Base-by-base conservation (phyloP, 495 filamentous ascomycete species). In the Lasiosphaeriaceae sp. region DNA sequence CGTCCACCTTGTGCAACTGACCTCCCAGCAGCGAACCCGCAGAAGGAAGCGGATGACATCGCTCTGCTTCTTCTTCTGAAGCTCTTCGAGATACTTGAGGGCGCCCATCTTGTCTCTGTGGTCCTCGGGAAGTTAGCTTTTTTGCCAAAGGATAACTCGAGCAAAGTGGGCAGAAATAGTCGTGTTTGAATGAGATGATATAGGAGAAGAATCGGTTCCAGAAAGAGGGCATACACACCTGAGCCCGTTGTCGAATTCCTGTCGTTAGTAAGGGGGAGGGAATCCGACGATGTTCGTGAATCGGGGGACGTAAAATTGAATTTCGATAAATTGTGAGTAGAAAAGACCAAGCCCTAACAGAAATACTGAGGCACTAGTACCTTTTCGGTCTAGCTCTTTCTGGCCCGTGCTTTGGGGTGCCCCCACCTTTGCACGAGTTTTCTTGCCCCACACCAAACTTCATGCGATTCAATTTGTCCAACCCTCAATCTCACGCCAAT, bases 31-130 rank as follows among this genome's bases (percentile, higher is more conserved):
- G 81, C 94, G 92, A 73, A 98, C 95, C 75, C 94, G 92, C 74
- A 96, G 90, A 79, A 98, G 86, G 86, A 98, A 98, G 82, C 92
- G 93, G 79, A 97, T 87, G 65, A 97, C 88, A 79, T 98, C 94
- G 72, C 90, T 95, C 84, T 98, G 94, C 90, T 98, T 98, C 89
- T 96, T 96, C 90, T 97, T 97, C 74, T 95, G 90, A 76, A 98
- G 87, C 85, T 98, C 94, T 84, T 97, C 94, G 79, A 97, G 89
- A 82, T 97, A 97, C 81, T 97, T 97, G 77, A 94, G 87, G 79
- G 90, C 90, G 82, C 90, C 90, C 90, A 94, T 92, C 79, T 75
- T 80, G 72, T 67, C 75, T 77, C 58, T 71, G 39, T 23, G 22
- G 41, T 52, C 12, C 31, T 20, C 37, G 39, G 39, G 8, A 17